Percentiles rank a stretch among this genome's conserved stretches.
Evolutionary conservation across 164 flowering plant genomes (phyloP).

Genomic region (Cinnamomum micranthum): DNA sequence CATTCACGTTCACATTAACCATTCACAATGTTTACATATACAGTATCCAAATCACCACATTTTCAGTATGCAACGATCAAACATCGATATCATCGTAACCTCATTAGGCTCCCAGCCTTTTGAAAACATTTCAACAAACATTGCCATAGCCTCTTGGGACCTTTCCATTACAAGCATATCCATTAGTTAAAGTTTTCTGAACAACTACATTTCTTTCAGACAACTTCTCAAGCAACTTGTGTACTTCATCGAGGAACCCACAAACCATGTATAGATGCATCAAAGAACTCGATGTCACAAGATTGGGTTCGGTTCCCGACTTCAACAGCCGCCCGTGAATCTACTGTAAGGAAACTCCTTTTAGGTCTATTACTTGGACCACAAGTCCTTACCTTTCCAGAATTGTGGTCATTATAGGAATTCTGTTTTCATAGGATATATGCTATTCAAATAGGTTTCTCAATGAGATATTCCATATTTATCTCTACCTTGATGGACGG

Average conservation of each 20-base stretch:
- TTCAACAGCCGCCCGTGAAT: slow-evolving; percentile 2
- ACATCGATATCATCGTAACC: not conserved
- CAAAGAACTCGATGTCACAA: not conserved
- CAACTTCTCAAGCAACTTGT: slow-evolving; percentile 4
- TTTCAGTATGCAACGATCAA: no score
- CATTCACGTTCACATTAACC: no score
- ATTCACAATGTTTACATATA: no score
- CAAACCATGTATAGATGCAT: not conserved
- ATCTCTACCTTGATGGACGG: no score
- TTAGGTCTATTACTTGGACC: no score
- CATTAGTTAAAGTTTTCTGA: slow-evolving; percentile 4
- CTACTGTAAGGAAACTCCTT: no score
- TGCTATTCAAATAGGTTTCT: no score
- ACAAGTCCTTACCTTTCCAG: no score
- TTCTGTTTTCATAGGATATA: no score
- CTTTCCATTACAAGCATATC: slow-evolving; percentile 5
- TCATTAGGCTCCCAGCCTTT: slow-evolving; percentile 1
- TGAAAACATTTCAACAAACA: slow-evolving; percentile 1
- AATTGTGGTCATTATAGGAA: no score
- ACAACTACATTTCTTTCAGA: slow-evolving; percentile 5
- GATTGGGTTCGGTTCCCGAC: slow-evolving; percentile 1
- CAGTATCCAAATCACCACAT: no score
- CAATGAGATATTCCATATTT: no score
- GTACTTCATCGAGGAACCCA: slow-evolving; percentile 3
- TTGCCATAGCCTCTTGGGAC: not conserved